These are phyloP conservation scores for Neurospora cerealis DNA, from an alignment of 495 filamentous ascomycete genomes.

Conservation along the genomic window DNA sequence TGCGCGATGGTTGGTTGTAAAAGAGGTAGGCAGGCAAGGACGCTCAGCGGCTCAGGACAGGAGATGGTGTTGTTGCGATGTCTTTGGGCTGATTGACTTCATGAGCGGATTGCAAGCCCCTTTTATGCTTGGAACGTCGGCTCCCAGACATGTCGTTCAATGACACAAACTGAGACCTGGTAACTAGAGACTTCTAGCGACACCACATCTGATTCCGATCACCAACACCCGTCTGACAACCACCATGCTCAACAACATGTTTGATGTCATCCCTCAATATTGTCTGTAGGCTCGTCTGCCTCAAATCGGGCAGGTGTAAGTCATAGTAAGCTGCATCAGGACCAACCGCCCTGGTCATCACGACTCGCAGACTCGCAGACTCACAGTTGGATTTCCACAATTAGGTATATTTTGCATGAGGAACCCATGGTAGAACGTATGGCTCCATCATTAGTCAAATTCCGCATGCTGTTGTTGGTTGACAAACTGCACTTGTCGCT, in stretches of 20 bases:
- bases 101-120: not conserved
- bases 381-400: not conserved
- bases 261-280: too few relatives aligned
- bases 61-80: not conserved
- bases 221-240: not conserved
- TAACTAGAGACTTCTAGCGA: too few relatives aligned
- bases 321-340: not conserved
- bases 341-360: not conserved
- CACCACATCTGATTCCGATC: not conserved
- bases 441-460: too few relatives aligned
- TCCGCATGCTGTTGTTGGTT: too few relatives aligned
- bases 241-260: not conserved
- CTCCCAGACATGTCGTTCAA: not conserved
- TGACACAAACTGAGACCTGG: not conserved
- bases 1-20: not conserved
- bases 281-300: not conserved
- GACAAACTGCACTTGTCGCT: too few relatives aligned
- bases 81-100: not conserved
- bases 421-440: too few relatives aligned
- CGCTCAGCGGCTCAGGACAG: not conserved
- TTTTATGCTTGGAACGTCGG: not conserved
- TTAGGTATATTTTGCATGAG: too few relatives aligned
- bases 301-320: not conserved
- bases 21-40: not conserved
- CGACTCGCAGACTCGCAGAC: not conserved